Conservation (phyloP, 768 basidiomycete species). For the Tubosaeta brunneosetosa region DNA sequence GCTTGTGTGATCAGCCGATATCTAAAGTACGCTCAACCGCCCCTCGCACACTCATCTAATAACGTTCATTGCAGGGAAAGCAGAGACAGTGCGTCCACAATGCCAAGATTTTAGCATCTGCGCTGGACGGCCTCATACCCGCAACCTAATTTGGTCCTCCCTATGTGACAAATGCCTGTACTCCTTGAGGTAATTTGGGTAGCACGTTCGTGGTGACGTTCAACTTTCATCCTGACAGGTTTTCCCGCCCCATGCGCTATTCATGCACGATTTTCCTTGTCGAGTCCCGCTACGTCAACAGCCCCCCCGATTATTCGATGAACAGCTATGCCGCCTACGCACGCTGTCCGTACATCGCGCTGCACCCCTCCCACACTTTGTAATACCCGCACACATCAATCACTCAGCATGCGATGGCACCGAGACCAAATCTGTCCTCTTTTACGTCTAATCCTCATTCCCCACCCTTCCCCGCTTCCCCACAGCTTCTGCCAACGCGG, state of each 20-base stretch:
- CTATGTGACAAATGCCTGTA: background rate
- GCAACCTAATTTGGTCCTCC: conserved; percentile 7
- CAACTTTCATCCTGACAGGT: conserved; percentile 2
- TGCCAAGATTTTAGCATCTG: background rate
- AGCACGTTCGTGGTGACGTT: conserved; percentile 6
- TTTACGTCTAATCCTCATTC: conserved; percentile 9
- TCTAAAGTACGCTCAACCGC: conserved; percentile 8
- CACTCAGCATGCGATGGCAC: background rate
- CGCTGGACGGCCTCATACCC: background rate
- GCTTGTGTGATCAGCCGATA: conserved; percentile 11
- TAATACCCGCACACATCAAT: background rate
- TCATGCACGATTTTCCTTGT: background rate
- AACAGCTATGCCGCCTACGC: background rate
- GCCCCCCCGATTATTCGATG: background rate
- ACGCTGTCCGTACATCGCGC: background rate
- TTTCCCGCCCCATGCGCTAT: conserved; percentile 12
- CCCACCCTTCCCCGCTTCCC: conserved; percentile 27
- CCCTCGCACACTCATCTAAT: background rate
- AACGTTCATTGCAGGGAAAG: background rate
- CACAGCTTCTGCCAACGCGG: conserved; percentile 7
- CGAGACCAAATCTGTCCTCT: conserved; percentile 2
- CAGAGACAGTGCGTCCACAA: background rate
- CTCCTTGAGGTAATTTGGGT: conserved; percentile 14
- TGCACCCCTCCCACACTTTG: background rate
- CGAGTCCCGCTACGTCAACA: background rate